Conservation (phyloP, 2,329 filamentous ascomycete species). For the Gnomoniopsis smithogilvyi region DNA sequence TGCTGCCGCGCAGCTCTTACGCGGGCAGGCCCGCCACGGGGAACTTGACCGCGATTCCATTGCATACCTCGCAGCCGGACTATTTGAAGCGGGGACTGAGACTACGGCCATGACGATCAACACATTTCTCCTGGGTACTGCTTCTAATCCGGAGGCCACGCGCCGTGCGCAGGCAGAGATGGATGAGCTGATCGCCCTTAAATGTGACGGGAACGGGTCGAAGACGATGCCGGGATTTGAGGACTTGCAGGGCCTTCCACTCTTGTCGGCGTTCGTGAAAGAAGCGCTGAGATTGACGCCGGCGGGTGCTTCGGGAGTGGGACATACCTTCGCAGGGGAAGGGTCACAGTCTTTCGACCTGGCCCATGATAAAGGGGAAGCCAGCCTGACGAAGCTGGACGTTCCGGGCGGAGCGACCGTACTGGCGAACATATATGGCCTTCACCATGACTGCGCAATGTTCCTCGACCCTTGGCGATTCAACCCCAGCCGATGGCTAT, state of each 20-base stretch:
- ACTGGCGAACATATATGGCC: conserved; percentile 12
- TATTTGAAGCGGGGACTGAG: conserved; percentile 17
- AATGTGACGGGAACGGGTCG: neutral
- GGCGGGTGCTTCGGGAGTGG: conserved; percentile 13
- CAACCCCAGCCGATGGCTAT: conserved; percentile 10
- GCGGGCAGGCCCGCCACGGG: neutral
- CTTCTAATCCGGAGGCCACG: conserved; percentile 2
- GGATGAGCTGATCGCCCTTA: neutral
- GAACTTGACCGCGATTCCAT: conserved; percentile 4
- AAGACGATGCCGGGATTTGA: neutral
- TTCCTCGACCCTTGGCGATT: conserved; percentile 14
- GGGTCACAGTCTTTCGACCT: neutral
- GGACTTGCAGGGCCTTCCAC: conserved; percentile 9
- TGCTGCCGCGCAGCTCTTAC: conserved; percentile 13
- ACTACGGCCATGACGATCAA: conserved; percentile 17
- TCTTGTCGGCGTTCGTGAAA: conserved; percentile 9
- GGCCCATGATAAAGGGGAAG: neutral
- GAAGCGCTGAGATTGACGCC: conserved; percentile 15
- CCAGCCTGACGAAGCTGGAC: neutral
- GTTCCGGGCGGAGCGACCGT: conserved; percentile 7
- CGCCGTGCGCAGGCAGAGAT: conserved; percentile 9
- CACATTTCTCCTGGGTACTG: conserved; percentile 12
- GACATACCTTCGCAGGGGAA: conserved; percentile 2
- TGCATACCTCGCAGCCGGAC: conserved; percentile 13
- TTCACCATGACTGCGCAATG: conserved; percentile 6